Evolutionary conservation across 768 basidiomycete species (phyloP), one percentile per base, ranked within the genome.

Genomic region (Tricholomella constricta): DNA sequence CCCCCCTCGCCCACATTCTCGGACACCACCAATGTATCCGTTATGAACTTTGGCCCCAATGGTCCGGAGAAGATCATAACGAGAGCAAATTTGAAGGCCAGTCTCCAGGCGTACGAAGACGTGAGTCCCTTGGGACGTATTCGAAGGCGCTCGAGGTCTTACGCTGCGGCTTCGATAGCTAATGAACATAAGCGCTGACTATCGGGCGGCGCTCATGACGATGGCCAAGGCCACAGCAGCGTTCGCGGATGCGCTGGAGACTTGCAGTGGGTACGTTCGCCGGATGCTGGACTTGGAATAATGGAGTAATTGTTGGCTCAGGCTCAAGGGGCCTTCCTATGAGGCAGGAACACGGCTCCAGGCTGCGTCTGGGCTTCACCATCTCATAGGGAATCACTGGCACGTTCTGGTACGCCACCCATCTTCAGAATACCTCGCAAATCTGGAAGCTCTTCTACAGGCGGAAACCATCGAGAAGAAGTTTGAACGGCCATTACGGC

Each of bases 301-400:
- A 35, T 44, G 45, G 32, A 26, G 37, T 45, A 45, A 44, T 52
- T 27, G 5, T 56, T 27, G 15, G 23, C 12, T 20, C 31, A 91
- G 89, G 22, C 68, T 92, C 60, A 91, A 91, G 61, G 89, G 91
- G 5, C 88, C 89, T 19, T 77, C 80, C 27, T 90, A 91, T 64
- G 90, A 93, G 65, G 74, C 89, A 22, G 89, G 89, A 10, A 88
- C 89, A 20, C 80, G 90, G 54, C 73, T 96, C 40, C 90, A 93
- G 63, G 93, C 91, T 25, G 85, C 90, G 23, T 86, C 89, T 17
- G 94, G 95, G 4, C 72, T 98, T 38, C 92, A 96, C 68, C 90
- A 95, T 68, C 81, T 98, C 58, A 86, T 96, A 60, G 86, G 88
- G 45, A 96, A 95, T 66, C 91, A 95, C 59, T 94, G 91, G 82